phyloP scores from a whole-genome alignment of 1,139 yeast species.

The Debaryomyces psychrophilus region DNA sequence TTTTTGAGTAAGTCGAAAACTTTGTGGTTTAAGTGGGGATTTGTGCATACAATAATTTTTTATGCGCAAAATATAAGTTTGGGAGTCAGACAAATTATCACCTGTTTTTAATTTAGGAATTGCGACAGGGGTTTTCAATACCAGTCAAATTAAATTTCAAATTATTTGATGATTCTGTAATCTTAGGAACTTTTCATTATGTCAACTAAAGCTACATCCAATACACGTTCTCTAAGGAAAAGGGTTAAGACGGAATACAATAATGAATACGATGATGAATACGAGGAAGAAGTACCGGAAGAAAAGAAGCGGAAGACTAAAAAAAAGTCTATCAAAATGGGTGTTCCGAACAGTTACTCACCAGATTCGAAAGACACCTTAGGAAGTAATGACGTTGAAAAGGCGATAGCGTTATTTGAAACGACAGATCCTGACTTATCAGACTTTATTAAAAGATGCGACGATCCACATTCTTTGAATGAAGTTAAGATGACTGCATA shows the following conservation, averaged over 20 bases:
- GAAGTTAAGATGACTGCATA: conserved; percentile 7
- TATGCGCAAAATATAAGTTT: no score
- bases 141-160: background rate
- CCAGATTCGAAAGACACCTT: conserved; percentile 1
- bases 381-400: background rate
- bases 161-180: background rate
- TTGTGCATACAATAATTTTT: no score
- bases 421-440: conserved; percentile 4
- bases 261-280: background rate
- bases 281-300: background rate
- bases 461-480: background rate
- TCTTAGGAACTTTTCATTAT: background rate
- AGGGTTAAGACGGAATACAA: background rate
- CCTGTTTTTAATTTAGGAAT: no score
- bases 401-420: conserved; percentile 1
- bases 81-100: background rate
- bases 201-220: background rate
- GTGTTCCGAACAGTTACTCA: background rate
- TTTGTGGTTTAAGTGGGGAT: no score
- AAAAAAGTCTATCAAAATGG: background rate
- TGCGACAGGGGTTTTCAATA: background rate
- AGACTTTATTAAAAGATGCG: conserved; percentile 3
- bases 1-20: no score
- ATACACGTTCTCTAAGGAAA: background rate
- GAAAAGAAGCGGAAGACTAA: background rate